Conservation (phyloP, 257 asterid genomes). For the Fraxinus excelsior region DNA sequence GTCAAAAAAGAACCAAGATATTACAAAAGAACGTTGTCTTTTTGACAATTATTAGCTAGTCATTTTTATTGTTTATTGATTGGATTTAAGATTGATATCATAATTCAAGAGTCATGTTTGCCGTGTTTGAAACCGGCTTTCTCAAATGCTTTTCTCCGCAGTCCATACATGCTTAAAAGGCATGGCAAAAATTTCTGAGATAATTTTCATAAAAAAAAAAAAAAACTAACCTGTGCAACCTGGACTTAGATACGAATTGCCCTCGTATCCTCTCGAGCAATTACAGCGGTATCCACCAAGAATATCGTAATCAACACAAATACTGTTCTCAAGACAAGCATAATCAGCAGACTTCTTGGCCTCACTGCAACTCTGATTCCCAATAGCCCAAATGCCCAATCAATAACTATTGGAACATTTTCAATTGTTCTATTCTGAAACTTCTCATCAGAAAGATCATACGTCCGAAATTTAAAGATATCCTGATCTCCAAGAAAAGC, state of each 20-base stretch:
- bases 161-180: neutral
- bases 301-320: constrained; percentile 20
- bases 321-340: neutral
- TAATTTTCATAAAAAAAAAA: too few relatives aligned
- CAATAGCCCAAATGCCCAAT: constrained; percentile 41
- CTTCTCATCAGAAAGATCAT: constrained; percentile 23
- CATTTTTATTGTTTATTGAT: too few relatives aligned
- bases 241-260: constrained; percentile 31
- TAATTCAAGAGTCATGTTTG: too few relatives aligned
- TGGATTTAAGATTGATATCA: too few relatives aligned
- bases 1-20: too few relatives aligned
- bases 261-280: constrained; percentile 28
- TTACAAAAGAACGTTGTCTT: too few relatives aligned
- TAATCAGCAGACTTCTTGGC: neutral
- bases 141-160: neutral
- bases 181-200: neutral
- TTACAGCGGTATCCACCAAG: constrained; percentile 32
- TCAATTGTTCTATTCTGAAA: constrained; percentile 24
- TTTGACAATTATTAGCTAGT: too few relatives aligned
- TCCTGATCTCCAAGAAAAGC: constrained; percentile 43
- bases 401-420: constrained; percentile 29
- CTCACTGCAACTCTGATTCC: constrained; percentile 19
- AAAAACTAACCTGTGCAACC: constrained; percentile 35
- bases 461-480: constrained; percentile 19
- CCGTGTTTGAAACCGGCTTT: too few relatives aligned